A percentile compares a stretch with the other conserved stretches of the same genome.
Conservation (phyloP, 176 grass and related monocot genomes). For the Phoenix dactylifera region DNA sequence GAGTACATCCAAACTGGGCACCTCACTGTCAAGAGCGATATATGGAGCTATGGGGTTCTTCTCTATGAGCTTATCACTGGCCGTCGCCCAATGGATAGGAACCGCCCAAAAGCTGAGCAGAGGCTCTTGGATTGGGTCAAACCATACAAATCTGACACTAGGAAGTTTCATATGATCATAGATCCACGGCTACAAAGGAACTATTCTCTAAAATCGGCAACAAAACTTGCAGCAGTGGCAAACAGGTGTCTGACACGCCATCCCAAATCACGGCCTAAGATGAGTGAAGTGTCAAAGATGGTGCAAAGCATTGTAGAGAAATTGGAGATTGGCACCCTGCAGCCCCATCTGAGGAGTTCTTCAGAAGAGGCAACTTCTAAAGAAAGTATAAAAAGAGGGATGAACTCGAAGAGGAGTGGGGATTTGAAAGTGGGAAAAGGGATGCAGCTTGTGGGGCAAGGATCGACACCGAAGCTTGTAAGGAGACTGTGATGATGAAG, state of each 20-base stretch:
- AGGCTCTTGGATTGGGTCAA: conserved; percentile 78
- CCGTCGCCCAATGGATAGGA: conserved; percentile 61
- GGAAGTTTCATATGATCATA: conserved; percentile 52
- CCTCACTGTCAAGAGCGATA: conserved; percentile 77
- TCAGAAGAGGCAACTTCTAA: conserved; percentile 24
- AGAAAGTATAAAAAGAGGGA: conserved; percentile 40
- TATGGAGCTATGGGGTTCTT: conserved; percentile 83
- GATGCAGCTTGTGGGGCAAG: conserved; percentile 47
- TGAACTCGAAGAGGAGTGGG: conserved; percentile 34
- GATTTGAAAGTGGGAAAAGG: conserved; percentile 48
- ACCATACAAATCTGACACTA: conserved; percentile 45
- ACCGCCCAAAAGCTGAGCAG: conserved; percentile 70
- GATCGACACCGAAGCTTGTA: conserved; percentile 65
- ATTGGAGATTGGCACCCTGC: conserved; percentile 37
- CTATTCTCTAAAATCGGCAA: conserved; percentile 40
- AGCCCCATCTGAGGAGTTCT: conserved; percentile 20
- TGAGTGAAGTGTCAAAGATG: conserved; percentile 87
- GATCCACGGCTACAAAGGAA: conserved; percentile 65
- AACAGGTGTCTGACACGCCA: conserved; percentile 73
- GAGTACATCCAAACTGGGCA: conserved; percentile 89
- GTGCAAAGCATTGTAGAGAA: conserved; percentile 66
- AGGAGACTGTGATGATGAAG: conserved; percentile 45
- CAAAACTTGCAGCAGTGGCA: conserved; percentile 56
- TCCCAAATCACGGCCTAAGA: conserved; percentile 61
- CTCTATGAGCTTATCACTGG: conserved; percentile 85